Conservation (phyloP, 306 rosid species). For the Medicago lupulina region DNA sequence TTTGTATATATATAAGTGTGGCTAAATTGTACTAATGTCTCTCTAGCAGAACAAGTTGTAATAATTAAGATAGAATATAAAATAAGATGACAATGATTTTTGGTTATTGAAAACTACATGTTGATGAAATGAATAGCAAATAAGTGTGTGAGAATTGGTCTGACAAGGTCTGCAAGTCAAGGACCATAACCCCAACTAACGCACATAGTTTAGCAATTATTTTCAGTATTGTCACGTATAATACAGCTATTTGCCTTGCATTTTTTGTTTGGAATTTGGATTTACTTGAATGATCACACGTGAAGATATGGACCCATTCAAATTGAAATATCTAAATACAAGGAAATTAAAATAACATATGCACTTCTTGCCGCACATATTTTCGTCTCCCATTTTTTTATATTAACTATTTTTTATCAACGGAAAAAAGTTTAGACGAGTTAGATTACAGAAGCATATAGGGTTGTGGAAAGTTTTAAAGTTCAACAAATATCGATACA, state of each 20-base stretch:
- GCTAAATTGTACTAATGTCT: neutral
- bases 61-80: neutral
- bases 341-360: neutral
- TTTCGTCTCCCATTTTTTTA: too few species aligned
- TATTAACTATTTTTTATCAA: too few species aligned
- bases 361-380: too few species aligned
- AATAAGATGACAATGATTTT: neutral
- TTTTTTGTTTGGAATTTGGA: constrained; percentile 40
- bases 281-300: constrained; percentile 51
- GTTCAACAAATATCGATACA: too few species aligned
- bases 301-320: constrained; percentile 41
- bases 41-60: constrained; percentile 15
- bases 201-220: constrained; percentile 14
- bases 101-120: constrained; percentile 15
- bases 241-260: constrained; percentile 36
- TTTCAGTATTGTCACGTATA: constrained; percentile 36
- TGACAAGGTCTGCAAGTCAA: constrained; percentile 56
- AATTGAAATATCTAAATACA: neutral
- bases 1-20: neutral
- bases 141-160: constrained; percentile 46
- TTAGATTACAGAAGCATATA: too few species aligned
- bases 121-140: constrained; percentile 23
- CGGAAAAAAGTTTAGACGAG: too few species aligned
- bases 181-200: constrained; percentile 38
- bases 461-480: too few species aligned